Percentiles rank a stretch among this genome's conserved stretches.
phyloP scores from a whole-genome alignment of 225 moss, liverwort and hornwort species.

The Thuidium tamariscinum region DNA sequence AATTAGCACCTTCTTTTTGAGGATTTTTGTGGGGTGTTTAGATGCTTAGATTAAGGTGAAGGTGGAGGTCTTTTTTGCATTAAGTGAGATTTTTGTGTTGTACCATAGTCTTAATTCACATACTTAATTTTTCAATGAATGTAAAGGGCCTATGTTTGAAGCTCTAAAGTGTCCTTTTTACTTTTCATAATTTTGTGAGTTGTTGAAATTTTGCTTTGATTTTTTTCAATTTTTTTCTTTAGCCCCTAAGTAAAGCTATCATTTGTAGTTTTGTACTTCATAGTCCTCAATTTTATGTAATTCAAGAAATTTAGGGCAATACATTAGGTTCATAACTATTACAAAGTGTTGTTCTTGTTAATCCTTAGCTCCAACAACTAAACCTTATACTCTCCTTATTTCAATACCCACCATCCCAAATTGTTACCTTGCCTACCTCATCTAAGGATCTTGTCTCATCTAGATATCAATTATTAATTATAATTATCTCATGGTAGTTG shows the following conservation, averaged over 20 bases:
- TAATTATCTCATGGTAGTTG: rapidly evolving
- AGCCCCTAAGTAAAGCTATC: rapidly evolving
- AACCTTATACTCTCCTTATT: rapidly evolving
- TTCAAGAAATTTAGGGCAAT: background rate
- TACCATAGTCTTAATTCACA: background rate
- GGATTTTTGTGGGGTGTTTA: rapidly evolving
- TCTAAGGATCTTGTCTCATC: rapidly evolving
- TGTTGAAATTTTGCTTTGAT: background rate
- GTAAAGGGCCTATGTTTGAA: background rate
- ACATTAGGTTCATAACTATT: background rate
- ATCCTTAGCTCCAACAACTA: rapidly evolving
- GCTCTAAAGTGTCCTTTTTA: background rate
- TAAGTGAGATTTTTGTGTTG: rapidly evolving
- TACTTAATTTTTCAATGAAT: background rate
- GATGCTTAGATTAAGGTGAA: background rate
- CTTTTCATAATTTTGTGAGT: background rate
- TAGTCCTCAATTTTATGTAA: background rate
- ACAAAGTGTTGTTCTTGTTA: background rate
- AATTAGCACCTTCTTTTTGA: no score
- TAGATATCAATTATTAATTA: background rate
- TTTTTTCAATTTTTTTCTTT: rapidly evolving
- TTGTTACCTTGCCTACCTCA: background rate
- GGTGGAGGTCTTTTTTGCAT: rapidly evolving
- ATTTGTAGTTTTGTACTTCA: background rate
- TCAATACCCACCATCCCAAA: rapidly evolving